A percentile compares a stretch with the other conserved stretches of the same genome.
Evolutionary conservation across 805 yeast genomes (phyloP).

Genomic region (Candida railenensis): DNA sequence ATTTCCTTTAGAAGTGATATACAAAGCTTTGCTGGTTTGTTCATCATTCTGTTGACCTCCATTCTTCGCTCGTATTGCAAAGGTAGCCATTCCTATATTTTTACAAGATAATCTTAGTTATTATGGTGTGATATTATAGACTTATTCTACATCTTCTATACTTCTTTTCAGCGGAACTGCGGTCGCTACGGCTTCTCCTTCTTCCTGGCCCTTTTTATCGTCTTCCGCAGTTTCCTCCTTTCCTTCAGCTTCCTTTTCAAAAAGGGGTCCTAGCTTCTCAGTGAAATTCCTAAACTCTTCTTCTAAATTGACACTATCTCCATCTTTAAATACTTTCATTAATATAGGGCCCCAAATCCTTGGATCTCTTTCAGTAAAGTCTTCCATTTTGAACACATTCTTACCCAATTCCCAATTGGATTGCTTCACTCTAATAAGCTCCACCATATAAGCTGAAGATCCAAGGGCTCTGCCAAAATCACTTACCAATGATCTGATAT

Average conservation of each 20-base stretch:
- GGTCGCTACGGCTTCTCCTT: background rate
- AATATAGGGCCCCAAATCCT: slow-evolving; percentile 71
- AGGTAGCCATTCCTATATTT: no score
- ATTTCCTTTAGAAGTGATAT: no score
- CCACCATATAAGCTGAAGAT: slow-evolving; percentile 86
- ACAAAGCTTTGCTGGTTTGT: no score
- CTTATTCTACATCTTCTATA: slow-evolving; percentile 20
- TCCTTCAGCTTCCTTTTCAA: slow-evolving; percentile 5
- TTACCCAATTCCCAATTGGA: slow-evolving; percentile 79
- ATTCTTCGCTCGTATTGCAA: no score
- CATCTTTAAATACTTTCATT: slow-evolving; percentile 47
- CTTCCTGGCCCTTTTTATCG: slow-evolving; percentile 3
- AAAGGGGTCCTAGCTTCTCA: slow-evolving; percentile 1
- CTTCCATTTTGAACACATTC: slow-evolving; percentile 65
- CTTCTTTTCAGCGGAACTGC: slow-evolving; percentile 18
- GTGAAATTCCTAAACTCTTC: slow-evolving; percentile 16
- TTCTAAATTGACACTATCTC: slow-evolving; percentile 22
- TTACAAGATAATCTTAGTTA: no score
- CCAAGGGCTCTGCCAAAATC: slow-evolving; percentile 83
- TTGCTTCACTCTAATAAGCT: slow-evolving; percentile 69
- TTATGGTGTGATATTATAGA: no score
- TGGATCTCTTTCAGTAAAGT: slow-evolving; percentile 61
- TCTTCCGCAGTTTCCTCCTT: slow-evolving; percentile 5
- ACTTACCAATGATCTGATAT: slow-evolving; percentile 84
- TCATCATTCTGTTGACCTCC: no score